Percentiles rank a stretch among this genome's conserved stretches.
Evolutionary conservation across 805 yeast genomes (phyloP).

Genomic region (Starmerella riodocensis): DNA sequence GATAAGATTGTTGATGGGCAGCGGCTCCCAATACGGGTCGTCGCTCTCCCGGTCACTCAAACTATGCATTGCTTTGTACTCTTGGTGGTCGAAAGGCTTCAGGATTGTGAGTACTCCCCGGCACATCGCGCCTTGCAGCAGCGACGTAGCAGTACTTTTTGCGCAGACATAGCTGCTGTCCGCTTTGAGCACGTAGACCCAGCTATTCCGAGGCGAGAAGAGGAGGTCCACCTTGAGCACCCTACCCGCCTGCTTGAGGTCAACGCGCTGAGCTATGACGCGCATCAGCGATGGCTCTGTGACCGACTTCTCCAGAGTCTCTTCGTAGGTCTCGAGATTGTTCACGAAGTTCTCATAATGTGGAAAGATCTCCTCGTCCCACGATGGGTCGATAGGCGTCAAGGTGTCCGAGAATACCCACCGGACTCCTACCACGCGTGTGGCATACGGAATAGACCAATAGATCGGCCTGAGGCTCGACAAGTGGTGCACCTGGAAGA

Average conservation of each 20-base stretch:
- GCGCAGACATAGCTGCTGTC: constrained; percentile 10
- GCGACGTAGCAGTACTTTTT: constrained; percentile 7
- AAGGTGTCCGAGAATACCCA: constrained; percentile 30
- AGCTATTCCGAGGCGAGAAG: constrained; percentile 23
- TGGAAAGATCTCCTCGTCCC: constrained; percentile 24
- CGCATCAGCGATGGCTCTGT: constrained; percentile 23
- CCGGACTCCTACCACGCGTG: constrained; percentile 26
- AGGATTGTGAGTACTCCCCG: constrained; percentile 10
- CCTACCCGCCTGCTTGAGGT: constrained; percentile 14
- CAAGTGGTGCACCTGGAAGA: constrained; percentile 20
- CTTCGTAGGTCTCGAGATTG: constrained; percentile 15
- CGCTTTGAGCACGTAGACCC: constrained; percentile 18
- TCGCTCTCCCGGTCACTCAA: constrained; percentile 25
- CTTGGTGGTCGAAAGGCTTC: constrained; percentile 24
- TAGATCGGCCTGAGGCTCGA: constrained; percentile 28
- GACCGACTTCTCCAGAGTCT: constrained; percentile 17
- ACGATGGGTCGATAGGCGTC: constrained; percentile 27
- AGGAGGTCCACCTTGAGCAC: constrained; percentile 19
- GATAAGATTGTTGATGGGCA: constrained; percentile 46
- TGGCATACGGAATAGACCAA: constrained; percentile 27
- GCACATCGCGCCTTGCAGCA: constrained; percentile 13
- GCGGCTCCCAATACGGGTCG: constrained; percentile 20
- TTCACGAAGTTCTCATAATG: constrained; percentile 22
- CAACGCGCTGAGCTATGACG: constrained; percentile 18
- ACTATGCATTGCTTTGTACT: constrained; percentile 22